These are phyloP conservation scores for Leccinum olivaceopallidum DNA, from an alignment of 768 basidiomycete genomes.

Conservation along the genomic window DNA sequence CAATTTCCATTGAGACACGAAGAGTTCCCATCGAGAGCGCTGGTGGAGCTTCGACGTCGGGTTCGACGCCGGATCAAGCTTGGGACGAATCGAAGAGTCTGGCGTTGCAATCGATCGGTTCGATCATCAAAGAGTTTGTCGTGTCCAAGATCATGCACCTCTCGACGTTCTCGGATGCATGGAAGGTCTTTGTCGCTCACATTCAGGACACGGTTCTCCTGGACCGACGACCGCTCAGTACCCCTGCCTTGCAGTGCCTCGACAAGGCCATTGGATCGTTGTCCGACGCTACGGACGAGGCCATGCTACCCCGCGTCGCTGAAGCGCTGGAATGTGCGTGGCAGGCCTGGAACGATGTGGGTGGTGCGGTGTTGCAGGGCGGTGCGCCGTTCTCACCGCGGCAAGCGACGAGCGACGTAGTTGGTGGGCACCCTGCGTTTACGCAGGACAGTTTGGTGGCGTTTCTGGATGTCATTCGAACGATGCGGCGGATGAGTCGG, in stretches of 20 bases:
- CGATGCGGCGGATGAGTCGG: constrained; percentile 53
- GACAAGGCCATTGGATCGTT: constrained; percentile 76
- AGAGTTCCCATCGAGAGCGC: constrained; percentile 24
- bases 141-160: constrained; percentile 71
- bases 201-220: constrained; percentile 69
- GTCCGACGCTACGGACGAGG: constrained; percentile 32
- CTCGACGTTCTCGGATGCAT: constrained; percentile 66
- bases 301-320: constrained; percentile 38
- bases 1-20: constrained; percentile 59
- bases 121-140: constrained; percentile 82
- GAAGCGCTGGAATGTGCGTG: constrained; percentile 66
- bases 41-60: constrained; percentile 9
- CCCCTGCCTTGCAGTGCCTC: constrained; percentile 82
- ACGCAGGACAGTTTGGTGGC: constrained; percentile 83
- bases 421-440: constrained; percentile 13
- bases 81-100: constrained; percentile 92
- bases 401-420: constrained; percentile 2
- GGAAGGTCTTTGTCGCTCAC: constrained; percentile 72
- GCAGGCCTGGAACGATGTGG: constrained; percentile 68
- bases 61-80: constrained; percentile 39
- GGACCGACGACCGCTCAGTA: constrained; percentile 69
- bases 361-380: constrained; percentile 46
- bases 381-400: constrained; percentile 16
- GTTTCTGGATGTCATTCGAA: constrained; percentile 70
- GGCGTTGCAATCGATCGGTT: constrained; percentile 79